These are phyloP conservation scores for Marasmius tenuissimus DNA, from an alignment of 1,284 basidiomycete genomes.

Conservation along the genomic window DNA sequence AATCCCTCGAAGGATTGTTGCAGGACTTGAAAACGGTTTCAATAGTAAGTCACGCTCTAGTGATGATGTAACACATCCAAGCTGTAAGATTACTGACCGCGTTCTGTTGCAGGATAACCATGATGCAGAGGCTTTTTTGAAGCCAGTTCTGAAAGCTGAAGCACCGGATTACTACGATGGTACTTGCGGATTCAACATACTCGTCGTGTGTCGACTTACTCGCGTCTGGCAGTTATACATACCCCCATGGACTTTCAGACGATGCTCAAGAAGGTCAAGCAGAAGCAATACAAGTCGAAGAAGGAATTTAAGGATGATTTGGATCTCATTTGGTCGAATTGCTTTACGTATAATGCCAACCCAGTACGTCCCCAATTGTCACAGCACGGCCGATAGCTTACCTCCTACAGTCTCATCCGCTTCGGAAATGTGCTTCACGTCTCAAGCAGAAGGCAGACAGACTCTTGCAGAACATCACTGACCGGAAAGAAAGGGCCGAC, in stretches of 20 bases:
- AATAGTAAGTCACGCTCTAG: conserved; percentile 51
- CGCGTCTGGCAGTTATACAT: conserved; percentile 65
- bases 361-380: conserved; percentile 57
- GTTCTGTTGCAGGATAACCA: conserved; percentile 67
- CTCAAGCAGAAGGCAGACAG: conserved; percentile 80
- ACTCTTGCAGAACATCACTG: conserved; percentile 85
- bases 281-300: conserved; percentile 91
- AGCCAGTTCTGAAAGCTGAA: conserved; percentile 84
- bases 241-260: conserved; percentile 95
- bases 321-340: conserved; percentile 97
- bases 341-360: conserved; percentile 87
- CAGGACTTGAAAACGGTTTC: conserved; percentile 79
- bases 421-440: conserved; percentile 76
- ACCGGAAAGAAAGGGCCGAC: conserved; percentile 78
- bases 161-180: conserved; percentile 90
- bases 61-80: conserved; percentile 9
- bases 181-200: conserved; percentile 32
- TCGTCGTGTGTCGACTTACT: conserved; percentile 10
- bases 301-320: conserved; percentile 92
- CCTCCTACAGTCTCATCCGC: conserved; percentile 62
- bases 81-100: conserved; percentile 21
- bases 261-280: conserved; percentile 91
- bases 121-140: conserved; percentile 87
- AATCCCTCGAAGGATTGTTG: conserved; percentile 85
- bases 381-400: neutral